Conservation (phyloP, 192 early-diverging fungal species). For the Linderina pennispora region DNA sequence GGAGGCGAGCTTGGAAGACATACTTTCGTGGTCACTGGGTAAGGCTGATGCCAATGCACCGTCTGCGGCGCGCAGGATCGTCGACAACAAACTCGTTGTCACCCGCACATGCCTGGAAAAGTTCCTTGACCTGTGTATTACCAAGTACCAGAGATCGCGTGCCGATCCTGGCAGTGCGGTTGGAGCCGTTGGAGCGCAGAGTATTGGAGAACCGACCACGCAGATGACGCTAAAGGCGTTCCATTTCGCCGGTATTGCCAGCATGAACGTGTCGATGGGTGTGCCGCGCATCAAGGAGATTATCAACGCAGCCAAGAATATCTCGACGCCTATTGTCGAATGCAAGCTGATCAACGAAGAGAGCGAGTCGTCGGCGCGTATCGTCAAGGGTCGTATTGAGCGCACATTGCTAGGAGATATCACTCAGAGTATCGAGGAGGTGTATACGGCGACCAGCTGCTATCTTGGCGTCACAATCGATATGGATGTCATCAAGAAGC, state of each 20-base stretch:
- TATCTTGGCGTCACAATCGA: slow-evolving; percentile 80
- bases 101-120: slow-evolving; percentile 64
- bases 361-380: slow-evolving; percentile 74
- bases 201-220: slow-evolving; percentile 97
- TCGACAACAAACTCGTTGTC: slow-evolving; percentile 62
- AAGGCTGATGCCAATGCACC: slow-evolving; percentile 13
- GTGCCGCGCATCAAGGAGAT: slow-evolving; percentile 99
- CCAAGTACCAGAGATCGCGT: slow-evolving; percentile 82
- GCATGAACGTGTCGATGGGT: slow-evolving; percentile 98
- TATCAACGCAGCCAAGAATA: slow-evolving; percentile 97
- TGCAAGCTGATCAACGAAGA: slow-evolving; percentile 63
- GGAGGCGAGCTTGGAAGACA: slow-evolving; percentile 4
- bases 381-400: slow-evolving; percentile 96
- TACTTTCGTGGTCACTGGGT: slow-evolving; percentile 25
- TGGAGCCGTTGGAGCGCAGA: slow-evolving; percentile 94
- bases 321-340: slow-evolving; percentile 87
- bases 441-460: slow-evolving; percentile 68
- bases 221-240: slow-evolving; percentile 99
- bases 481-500: slow-evolving; percentile 70
- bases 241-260: slow-evolving; percentile 99
- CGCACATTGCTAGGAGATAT: slow-evolving; percentile 87
- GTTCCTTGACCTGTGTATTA: slow-evolving; percentile 73
- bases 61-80: slow-evolving; percentile 43
- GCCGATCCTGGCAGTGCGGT: slow-evolving; percentile 97
- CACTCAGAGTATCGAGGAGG: slow-evolving; percentile 91